Evolutionary conservation across 768 basidiomycete genomes (phyloP), one percentile per base, ranked within the genome.

Genomic region (Grammothele lineata): DNA sequence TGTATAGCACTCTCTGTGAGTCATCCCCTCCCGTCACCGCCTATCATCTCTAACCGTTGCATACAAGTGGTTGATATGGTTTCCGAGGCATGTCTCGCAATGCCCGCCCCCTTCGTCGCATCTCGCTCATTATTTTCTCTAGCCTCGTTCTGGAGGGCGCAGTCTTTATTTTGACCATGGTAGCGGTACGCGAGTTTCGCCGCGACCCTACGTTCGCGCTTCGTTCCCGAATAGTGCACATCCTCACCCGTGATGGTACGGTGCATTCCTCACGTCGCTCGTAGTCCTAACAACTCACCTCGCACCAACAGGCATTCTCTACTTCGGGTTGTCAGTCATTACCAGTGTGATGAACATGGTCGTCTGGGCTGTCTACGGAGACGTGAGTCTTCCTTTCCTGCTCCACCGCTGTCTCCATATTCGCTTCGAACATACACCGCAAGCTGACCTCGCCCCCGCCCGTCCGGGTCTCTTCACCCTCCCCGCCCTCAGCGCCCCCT

Each of bases 1-100:
- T n/a, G n/a, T n/a, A n/a, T n/a, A n/a, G n/a, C n/a, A n/a, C n/a
- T n/a, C n/a, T n/a, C n/a, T n/a, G n/a, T n/a, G n/a, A n/a, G n/a
- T n/a, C n/a, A n/a, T n/a, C n/a, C n/a, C n/a, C n/a, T n/a, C n/a
- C n/a, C n/a, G n/a, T n/a, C n/a, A n/a, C n/a, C n/a, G n/a, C n/a
- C n/a, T n/a, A n/a, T n/a, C n/a, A n/a, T n/a, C n/a, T n/a, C n/a
- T n/a, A n/a, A n/a, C n/a, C n/a, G n/a, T n/a, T n/a, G n/a, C n/a
- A n/a, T 27, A 7, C 27, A 7, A 55, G 53, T 55, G 53, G 53
- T 5, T 47, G 3, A 5, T 55, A 21, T 55, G 48, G 45, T n/a
- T 55, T 23, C 53, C 53, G 2, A 47, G 53, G 53, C 24, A 30
- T 30, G 27, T 30, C 27, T 14, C 14, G 8, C 27, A 30, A 30